Evolutionary conservation across 495 filamentous ascomycete genomes (phyloP), one percentile per base, ranked within the genome.

Genomic region (Aspergillus conjunctus): DNA sequence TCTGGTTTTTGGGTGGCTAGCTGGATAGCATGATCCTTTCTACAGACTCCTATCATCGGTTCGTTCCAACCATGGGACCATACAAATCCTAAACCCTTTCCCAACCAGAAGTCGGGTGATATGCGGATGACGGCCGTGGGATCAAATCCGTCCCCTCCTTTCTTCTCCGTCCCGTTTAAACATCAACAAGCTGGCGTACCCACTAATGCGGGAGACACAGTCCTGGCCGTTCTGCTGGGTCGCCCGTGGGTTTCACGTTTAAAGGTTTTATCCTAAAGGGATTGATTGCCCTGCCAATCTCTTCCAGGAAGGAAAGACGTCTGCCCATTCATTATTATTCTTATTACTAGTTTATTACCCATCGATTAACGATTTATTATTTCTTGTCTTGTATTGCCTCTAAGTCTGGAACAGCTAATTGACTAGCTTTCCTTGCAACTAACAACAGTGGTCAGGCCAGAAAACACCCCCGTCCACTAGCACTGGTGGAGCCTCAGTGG

Each of bases 201-300:
- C 67, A 51, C 69, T 66, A 73, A 69, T 49, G 66, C 69, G 69
- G 66, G 68, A 69, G 72, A 69, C 70, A 70, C 67, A 66, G 69
- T 62, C 70, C 63, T 63, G 66, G 67, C 70, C 72, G 65, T 31
- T 50, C 62, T 69, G 53, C 59, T 67, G 73, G 69, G 66, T 68
- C 63, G 68, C 21, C 21, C 49, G 20, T 45, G 48, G 54, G 62
- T 73, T 73, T 70, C 72, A 71, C 30, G 44, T 69, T 64, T 61
- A 65, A 64, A 45, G 52, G 59, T 60, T 60, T 26, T 20, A n/a
- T 41, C 45, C 46, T 53, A 26, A 54, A 48, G 39, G 21, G 44
- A 17, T n/a, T 41, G 9, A 26, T 26, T 26, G 10, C 39, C 20
- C 10, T 22, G 20, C 6, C 44, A 48, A 48, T 48, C 17, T 11